Evolutionary conservation across 768 basidiomycete species (phyloP).

Genomic region (Lanmaoa pseudosensibilis): DNA sequence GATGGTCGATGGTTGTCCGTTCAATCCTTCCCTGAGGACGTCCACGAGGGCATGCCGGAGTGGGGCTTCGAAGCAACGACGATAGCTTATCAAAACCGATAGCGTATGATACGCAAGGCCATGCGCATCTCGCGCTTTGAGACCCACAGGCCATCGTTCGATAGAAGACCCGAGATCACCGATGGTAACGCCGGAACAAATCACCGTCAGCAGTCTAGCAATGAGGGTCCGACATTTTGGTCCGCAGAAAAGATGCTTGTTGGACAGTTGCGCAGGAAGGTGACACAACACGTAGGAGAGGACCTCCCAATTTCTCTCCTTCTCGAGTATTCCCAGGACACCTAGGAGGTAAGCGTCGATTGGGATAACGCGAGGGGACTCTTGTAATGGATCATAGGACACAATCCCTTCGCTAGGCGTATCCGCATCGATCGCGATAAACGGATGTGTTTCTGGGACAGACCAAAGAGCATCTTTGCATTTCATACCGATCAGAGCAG

Average conservation of each 20-base stretch:
- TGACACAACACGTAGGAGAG: constrained; percentile 90
- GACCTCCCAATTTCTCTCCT: constrained; percentile 88
- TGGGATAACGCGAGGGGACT: constrained; percentile 54
- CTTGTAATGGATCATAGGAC: constrained; percentile 58
- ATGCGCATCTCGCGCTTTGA: constrained; percentile 81
- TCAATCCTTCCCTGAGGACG: constrained; percentile 66
- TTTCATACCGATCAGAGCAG: constrained; percentile 31
- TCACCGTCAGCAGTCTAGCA: constrained; percentile 55
- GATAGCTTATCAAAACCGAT: constrained; percentile 86
- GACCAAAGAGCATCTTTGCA: constrained; percentile 59
- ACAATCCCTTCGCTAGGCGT: constrained; percentile 66
- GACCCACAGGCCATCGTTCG: constrained; percentile 56
- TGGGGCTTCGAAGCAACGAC: constrained; percentile 68
- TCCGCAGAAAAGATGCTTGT: constrained; percentile 97
- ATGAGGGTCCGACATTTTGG: constrained; percentile 70
- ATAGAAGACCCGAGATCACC: constrained; percentile 57
- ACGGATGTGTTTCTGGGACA: constrained; percentile 64
- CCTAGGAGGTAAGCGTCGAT: constrained; percentile 71
- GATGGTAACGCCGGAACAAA: constrained; percentile 66
- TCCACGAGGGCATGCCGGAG: constrained; percentile 72
- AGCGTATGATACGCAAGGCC: constrained; percentile 86
- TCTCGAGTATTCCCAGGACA: constrained; percentile 64
- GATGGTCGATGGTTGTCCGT: constrained; percentile 71
- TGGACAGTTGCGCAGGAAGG: constrained; percentile 85
- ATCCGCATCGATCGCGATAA: constrained; percentile 53